Evolutionary conservation across 1,284 basidiomycete species (phyloP), one percentile per base, ranked within the genome.

Genomic region (Pisolithus thermaeus): DNA sequence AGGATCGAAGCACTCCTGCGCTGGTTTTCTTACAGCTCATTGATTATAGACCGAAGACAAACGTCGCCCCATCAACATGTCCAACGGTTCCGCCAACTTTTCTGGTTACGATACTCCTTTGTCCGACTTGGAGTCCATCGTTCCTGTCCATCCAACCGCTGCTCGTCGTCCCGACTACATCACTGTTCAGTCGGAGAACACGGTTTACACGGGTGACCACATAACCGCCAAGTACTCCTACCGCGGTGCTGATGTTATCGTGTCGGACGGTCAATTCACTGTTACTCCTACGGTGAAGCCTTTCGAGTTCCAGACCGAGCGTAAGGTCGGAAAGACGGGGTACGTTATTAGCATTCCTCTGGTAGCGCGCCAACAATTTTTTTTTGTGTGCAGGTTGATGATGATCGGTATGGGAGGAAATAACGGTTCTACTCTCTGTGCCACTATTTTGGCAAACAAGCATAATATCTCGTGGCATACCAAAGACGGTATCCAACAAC

Each of bases 371-470:
- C 39, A 5, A 4, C 51, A 56, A 37, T 51, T 49, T 7, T 51
- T 49, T 7, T 25, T 30, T 45, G 40, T 16, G 30, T 30, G 12
- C 42, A 96, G 96, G 55, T 79, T 98, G 59, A 91, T 99, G 90
- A 88, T 99, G 79, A 88, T 98, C 65, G 96, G 96, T 58, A 75
- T 95, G 59, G 96, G 96, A 59, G 96, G 96, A 55, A 99, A 99
- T 82, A 99, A 99, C 68, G 96, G 96, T 54, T 85, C 91, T 51
- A 99, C 96, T 43, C 82, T 98, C 54, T 87, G 87, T 59, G 95
- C 97, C 27, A 97, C 94, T 59, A 85, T 98, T 68, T 83, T 98
- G 62, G 96, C 97, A 66, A 99, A 99, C 80, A 85, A 86, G 61
- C 89, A 98, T 78, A 87, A 91, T 72, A 92, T 99, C 71, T 76